Base-by-base conservation (phyloP, 1,284 basidiomycete species). In the Cryptococcus floricola region DNA sequence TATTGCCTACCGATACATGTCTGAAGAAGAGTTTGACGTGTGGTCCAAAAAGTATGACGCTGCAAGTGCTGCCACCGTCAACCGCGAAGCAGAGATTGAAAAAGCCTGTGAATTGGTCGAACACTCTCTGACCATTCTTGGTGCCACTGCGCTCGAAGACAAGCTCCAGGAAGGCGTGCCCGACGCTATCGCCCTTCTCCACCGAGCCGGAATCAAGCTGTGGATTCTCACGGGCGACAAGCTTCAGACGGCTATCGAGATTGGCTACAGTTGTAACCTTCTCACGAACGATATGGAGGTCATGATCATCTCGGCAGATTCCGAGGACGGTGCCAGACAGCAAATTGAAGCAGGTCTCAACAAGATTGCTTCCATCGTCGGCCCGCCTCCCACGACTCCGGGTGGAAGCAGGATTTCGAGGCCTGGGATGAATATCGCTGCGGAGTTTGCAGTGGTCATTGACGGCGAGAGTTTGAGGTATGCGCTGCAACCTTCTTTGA, bases 141-240 rank as follows among this genome's bases (percentile, higher is more conserved):
- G 95, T 1, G 95, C 94, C 3, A 98, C 95, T 0, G 94, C 94
- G 3, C 77, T 98, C 51, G 94, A 98, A 76, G 95, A 98, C 77
- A 97, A 97, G 80, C 78, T 98, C 60, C 95, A 98, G 75, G 91
- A 89, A 67, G 94, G 95, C 28, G 94, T 98, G 1, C 95, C 95
- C 0, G 93, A 96, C 59, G 88, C 95, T 0, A 98, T 98, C 65
- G 91, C 92, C 65, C 88, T 83, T 57, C 80, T 98, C 18, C 94
- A 97, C 70, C 81, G 84, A 43, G 95, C 94, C 0, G 94, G 94
- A 8, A 97, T 98, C 80, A 98, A 97, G 78, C 78, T 98, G 3
- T 98, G 95, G 94, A 71, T 73, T 41, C 54, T 71, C 9, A 67
- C 73, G 84, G 93, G 93, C 49, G 94, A 98, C 80, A 98, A 98